These are phyloP conservation scores for Russula vinacea DNA, from an alignment of 768 basidiomycete species.

Conservation along the genomic window DNA sequence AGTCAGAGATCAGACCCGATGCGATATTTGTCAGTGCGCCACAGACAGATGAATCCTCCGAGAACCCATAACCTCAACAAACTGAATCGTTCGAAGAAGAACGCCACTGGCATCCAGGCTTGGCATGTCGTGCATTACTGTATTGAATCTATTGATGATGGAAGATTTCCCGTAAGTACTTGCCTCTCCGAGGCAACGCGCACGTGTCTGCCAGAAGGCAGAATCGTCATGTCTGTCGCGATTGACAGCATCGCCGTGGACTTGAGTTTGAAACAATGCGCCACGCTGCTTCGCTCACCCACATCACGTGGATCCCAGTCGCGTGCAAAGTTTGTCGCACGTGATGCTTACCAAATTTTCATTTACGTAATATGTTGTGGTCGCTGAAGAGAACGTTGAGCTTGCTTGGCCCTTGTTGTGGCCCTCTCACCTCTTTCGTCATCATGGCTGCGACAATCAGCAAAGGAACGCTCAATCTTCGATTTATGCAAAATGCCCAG, in stretches of 20 bases:
- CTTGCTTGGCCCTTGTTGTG: background rate
- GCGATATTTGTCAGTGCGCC: background rate
- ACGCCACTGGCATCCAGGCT: background rate
- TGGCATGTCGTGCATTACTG: background rate
- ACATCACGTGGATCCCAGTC: background rate
- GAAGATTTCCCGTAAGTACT: background rate
- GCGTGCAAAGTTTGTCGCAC: background rate
- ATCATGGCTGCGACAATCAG: slow-evolving; percentile 25
- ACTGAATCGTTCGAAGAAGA: slow-evolving; percentile 5
- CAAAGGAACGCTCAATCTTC: slow-evolving; percentile 27
- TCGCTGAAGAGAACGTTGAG: background rate
- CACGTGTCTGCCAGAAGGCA: background rate
- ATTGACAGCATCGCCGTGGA: slow-evolving; percentile 26
- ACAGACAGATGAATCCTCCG: background rate
- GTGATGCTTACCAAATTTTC: background rate
- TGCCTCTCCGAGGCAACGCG: slow-evolving; percentile 1
- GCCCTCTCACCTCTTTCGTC: background rate
- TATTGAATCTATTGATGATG: background rate
- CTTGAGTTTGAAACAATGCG: slow-evolving; percentile 2
- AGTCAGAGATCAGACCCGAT: background rate
- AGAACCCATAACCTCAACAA: background rate
- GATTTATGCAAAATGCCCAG: slow-evolving; percentile 29
- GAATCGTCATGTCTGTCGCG: slow-evolving; percentile 1
- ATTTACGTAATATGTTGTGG: background rate
- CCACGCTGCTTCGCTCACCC: background rate